Percentiles rank a stretch among this genome's conserved stretches.
phyloP scores from a whole-genome alignment of 768 basidiomycete genomes.

The Lentinula lateritia region DNA sequence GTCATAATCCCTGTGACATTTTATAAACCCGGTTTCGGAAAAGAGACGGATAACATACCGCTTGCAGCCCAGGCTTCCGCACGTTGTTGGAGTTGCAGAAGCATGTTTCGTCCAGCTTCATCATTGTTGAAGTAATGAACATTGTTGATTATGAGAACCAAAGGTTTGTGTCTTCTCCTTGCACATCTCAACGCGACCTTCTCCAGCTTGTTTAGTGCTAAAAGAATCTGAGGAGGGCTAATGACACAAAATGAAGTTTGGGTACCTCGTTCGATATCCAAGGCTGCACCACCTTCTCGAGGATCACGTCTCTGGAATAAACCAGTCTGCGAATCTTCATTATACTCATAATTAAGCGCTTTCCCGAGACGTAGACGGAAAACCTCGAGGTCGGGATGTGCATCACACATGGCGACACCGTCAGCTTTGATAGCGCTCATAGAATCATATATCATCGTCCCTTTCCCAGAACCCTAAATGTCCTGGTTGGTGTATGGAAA shows the following conservation, averaged over 20 bases:
- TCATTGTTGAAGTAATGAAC: slow-evolving; percentile 71
- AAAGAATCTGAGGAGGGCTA: neutral
- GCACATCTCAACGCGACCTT: slow-evolving; percentile 75
- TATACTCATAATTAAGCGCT: slow-evolving; percentile 80
- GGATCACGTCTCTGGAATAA: slow-evolving; percentile 83
- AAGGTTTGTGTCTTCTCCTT: slow-evolving; percentile 51
- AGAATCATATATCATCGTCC: slow-evolving; percentile 78
- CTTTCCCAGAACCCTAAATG: slow-evolving; percentile 70
- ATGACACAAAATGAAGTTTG: neutral
- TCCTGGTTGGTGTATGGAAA: slow-evolving; percentile 5
- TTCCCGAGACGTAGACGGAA: slow-evolving; percentile 83
- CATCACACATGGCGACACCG: slow-evolving; percentile 73
- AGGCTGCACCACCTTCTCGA: slow-evolving; percentile 73
- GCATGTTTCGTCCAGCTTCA: slow-evolving; percentile 68
- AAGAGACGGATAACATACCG: slow-evolving; percentile 33
- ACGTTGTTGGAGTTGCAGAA: slow-evolving; percentile 82
- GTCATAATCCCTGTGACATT: slow-evolving; percentile 57
- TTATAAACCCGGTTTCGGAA: slow-evolving; percentile 1
- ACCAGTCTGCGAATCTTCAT: slow-evolving; percentile 75
- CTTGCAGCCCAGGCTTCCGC: slow-evolving; percentile 85
- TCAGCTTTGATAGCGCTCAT: slow-evolving; percentile 72
- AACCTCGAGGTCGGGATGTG: slow-evolving; percentile 83
- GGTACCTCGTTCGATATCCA: slow-evolving; percentile 77
- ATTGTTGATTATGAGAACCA: slow-evolving; percentile 82
- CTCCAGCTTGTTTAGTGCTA: slow-evolving; percentile 77